Percentiles rank a stretch among this genome's conserved stretches.
Evolutionary conservation across 305 asterid species (phyloP).

Genomic region (Solanum hybrid): DNA sequence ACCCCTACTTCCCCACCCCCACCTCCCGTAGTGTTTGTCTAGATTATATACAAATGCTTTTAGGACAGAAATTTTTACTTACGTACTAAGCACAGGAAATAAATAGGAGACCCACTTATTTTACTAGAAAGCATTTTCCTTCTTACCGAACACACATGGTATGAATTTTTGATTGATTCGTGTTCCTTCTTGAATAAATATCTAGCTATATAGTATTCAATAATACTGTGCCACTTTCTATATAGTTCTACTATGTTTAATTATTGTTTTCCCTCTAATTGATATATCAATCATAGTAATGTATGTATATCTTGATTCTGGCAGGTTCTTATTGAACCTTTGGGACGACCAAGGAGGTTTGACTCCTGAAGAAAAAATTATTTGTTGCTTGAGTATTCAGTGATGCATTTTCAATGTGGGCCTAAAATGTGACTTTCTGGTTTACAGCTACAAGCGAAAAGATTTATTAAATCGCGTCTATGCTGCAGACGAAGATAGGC

Average conservation of each 20-base stretch:
- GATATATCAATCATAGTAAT: not conserved
- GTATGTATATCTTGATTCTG: constrained; percentile 12
- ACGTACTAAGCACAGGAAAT: not conserved
- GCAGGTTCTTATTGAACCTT: constrained; percentile 45
- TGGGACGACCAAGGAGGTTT: constrained; percentile 59
- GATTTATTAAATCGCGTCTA: constrained; percentile 67
- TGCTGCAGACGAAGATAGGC: constrained; percentile 59
- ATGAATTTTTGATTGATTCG: not conserved
- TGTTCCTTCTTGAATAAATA: not conserved
- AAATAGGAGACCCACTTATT: not conserved
- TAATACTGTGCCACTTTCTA: not conserved
- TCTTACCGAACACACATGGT: not conserved
- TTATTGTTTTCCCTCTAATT: not conserved
- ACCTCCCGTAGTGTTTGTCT: not conserved
- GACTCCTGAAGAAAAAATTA: not conserved
- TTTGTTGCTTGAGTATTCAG: not conserved
- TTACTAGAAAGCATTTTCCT: not conserved
- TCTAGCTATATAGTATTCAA: not conserved
- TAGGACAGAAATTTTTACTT: not conserved
- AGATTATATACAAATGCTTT: not conserved
- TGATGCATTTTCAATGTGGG: not conserved
- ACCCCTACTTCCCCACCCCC: not conserved
- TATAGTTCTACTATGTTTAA: not conserved
- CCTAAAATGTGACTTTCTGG: constrained; percentile 11
- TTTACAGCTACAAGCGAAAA: constrained; percentile 27